A percentile compares a stretch with the other conserved stretches of the same genome.
These are phyloP conservation scores for Penicillium pancosmium DNA, from an alignment of 495 filamentous ascomycete species.

Conservation along the genomic window DNA sequence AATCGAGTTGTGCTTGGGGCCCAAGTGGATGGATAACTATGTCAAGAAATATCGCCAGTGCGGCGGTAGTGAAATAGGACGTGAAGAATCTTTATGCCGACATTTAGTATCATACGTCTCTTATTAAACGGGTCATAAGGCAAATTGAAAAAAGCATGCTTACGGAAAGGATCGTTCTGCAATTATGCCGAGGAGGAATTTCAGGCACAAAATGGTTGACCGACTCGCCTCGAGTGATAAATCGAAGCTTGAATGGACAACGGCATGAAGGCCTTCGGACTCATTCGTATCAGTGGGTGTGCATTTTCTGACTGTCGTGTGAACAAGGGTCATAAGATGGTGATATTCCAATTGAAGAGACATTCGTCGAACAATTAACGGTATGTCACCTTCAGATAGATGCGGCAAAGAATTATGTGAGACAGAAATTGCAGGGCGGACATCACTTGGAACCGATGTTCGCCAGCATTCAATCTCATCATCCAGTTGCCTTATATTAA, in stretches of 20 bases:
- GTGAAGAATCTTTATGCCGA: conserved; percentile 14
- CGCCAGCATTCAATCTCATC: conserved; percentile 25
- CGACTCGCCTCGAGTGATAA: conserved; percentile 21
- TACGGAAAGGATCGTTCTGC: conserved; percentile 19
- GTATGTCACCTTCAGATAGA: neutral
- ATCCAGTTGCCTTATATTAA: conserved; percentile 20
- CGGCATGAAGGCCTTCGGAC: conserved; percentile 16
- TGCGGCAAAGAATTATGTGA: conserved; percentile 8
- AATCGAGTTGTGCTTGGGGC: conserved; percentile 12
- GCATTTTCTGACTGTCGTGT: conserved; percentile 26
- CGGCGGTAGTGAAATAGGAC: conserved; percentile 15
- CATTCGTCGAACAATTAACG: conserved; percentile 11
- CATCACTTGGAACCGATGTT: conserved; percentile 12
- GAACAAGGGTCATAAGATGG: conserved; percentile 19
- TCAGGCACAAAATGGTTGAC: conserved; percentile 20
- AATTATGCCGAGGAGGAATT: conserved; percentile 5
- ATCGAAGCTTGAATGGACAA: conserved; percentile 30
- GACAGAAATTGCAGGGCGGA: conserved; percentile 21
- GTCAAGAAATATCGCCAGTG: conserved; percentile 21
- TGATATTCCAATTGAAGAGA: conserved; percentile 22
- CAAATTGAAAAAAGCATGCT: neutral
- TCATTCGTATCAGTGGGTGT: conserved; percentile 7
- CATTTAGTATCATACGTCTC: neutral
- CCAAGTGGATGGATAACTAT: conserved; percentile 24
- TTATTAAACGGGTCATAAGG: no score